Base-by-base conservation (phyloP, 306 rosid genomes). In the Lathyrus sativus region DNA sequence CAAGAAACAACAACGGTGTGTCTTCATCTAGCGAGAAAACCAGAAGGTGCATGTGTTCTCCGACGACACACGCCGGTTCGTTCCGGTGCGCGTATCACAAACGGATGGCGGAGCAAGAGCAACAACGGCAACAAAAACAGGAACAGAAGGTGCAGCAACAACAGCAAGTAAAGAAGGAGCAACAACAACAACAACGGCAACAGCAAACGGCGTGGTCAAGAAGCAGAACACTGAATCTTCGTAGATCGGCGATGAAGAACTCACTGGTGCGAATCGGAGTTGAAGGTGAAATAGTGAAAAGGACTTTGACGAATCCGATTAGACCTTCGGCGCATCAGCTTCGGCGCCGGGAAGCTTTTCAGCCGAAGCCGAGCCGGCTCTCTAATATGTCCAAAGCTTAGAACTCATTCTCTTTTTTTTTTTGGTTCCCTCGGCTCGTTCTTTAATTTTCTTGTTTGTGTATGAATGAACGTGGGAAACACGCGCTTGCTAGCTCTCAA, bases 181-280 rank as follows among this genome's bases (percentile, higher is more conserved):
- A 44, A 14, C 49, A 62, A 13, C 68, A 50, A 8, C 79, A 58
- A 13, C 55, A 62, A 53, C 46, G 19, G 28, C 71, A 26, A 3
- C 65, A 61, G 58, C 63, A 67, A 56, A 44, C 67, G 19, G 50
- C 85, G 60, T 74, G 73, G 46, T 56, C 79, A 22, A 74, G 74
- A 6, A 46, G 60, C 38, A 73, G 76, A 29, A 56, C 13, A 7
- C 68, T 81, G 24, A 83, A 83, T 55, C 82, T 82, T 18, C 59
- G 84, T 45, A 63, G 87, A 55, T 81, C 85, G 48, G 96, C 92
- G 71, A 85, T 89, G 96, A 86, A 82, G 76, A 89, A 89, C 28
- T 89, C 90, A 13, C 48, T 87, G 24, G 83, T 85, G 24, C 51
- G 87, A 29, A 89, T 89, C 41, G 93, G 88, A 13, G 87, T 83